Conservation (phyloP, 768 basidiomycete species). For the Kwoniella sp. region DNA sequence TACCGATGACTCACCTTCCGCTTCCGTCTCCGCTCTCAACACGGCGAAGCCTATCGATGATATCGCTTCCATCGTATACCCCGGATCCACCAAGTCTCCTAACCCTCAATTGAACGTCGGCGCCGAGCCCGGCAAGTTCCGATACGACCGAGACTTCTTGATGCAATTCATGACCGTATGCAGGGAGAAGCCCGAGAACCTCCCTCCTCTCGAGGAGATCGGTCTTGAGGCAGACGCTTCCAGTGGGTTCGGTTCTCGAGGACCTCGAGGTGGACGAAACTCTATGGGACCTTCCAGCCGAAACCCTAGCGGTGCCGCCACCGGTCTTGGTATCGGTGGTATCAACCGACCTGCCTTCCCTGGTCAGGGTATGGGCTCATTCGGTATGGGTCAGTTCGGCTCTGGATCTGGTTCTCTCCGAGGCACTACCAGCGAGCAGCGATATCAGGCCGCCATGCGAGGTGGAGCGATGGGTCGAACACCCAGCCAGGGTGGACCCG, state of each 20-base stretch:
- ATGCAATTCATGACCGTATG: conserved; percentile 94
- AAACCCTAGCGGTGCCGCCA: conserved; percentile 58
- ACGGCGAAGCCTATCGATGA: conserved; percentile 85
- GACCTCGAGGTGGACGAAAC: conserved; percentile 61
- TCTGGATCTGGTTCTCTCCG: conserved; percentile 39
- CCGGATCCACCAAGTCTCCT: conserved; percentile 79
- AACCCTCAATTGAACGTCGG: conserved; percentile 79
- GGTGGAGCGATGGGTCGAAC: conserved; percentile 66
- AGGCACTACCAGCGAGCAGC: conserved; percentile 42
- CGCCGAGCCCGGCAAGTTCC: conserved; percentile 86
- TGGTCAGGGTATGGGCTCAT: conserved; percentile 51
- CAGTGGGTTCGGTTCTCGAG: conserved; percentile 58
- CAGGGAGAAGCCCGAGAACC: conserved; percentile 88
- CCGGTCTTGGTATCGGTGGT: conserved; percentile 60
- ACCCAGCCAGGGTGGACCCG: conserved; percentile 59
- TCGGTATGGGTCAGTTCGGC: conserved; percentile 48
- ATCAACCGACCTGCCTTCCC: conserved; percentile 34
- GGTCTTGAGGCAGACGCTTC: conserved; percentile 77
- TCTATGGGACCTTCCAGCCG: conserved; percentile 30
- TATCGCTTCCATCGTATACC: conserved; percentile 74
- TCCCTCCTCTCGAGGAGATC: conserved; percentile 85
- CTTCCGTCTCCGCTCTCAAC: conserved; percentile 60
- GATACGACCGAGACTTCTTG: conserved; percentile 96
- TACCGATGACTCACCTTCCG: conserved; percentile 37
- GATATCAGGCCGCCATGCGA: conserved; percentile 30